Percentiles rank a stretch among this genome's conserved stretches.
phyloP scores from a whole-genome alignment of 2,329 filamentous ascomycete genomes.

The Penicillium nordicum region DNA sequence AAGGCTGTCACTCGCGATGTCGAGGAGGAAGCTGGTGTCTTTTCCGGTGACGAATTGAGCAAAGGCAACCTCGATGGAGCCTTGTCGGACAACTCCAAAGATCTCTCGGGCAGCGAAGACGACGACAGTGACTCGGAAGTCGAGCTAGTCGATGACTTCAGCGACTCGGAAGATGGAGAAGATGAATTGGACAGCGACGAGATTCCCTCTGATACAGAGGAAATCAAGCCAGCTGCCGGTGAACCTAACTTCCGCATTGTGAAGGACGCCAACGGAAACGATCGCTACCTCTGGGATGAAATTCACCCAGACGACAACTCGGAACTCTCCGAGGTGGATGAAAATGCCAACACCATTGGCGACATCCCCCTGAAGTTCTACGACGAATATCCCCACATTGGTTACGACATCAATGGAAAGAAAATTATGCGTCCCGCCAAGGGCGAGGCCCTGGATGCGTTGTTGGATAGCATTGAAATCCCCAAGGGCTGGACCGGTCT shows the following conservation, averaged over 20 bases:
- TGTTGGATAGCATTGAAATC: constrained; percentile 93
- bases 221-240: constrained; percentile 30
- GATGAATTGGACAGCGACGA: constrained; percentile 51
- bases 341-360: constrained; percentile 84
- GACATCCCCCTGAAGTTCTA: constrained; percentile 93
- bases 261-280: constrained; percentile 84
- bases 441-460: constrained; percentile 85
- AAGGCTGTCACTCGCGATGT: constrained; percentile 59
- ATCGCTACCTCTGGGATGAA: constrained; percentile 87
- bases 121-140: constrained; percentile 46
- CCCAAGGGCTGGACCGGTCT: constrained; percentile 97
- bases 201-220: constrained; percentile 47
- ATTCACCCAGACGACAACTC: constrained; percentile 95
- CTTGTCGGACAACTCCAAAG: constrained; percentile 43
- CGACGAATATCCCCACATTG: constrained; percentile 96
- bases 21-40: constrained; percentile 47
- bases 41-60: constrained; percentile 60
- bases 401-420: constrained; percentile 98
- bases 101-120: constrained; percentile 36
- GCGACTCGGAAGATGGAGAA: constrained; percentile 49
- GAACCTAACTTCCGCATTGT: constrained; percentile 59
- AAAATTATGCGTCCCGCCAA: constrained; percentile 95
- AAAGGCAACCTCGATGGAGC: constrained; percentile 42
- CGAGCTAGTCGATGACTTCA: constrained; percentile 56
- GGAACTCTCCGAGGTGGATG: constrained; percentile 82